Evolutionary conservation across 352 stramenopile species (phyloP).

Genomic region (Globisporangium splendens): DNA sequence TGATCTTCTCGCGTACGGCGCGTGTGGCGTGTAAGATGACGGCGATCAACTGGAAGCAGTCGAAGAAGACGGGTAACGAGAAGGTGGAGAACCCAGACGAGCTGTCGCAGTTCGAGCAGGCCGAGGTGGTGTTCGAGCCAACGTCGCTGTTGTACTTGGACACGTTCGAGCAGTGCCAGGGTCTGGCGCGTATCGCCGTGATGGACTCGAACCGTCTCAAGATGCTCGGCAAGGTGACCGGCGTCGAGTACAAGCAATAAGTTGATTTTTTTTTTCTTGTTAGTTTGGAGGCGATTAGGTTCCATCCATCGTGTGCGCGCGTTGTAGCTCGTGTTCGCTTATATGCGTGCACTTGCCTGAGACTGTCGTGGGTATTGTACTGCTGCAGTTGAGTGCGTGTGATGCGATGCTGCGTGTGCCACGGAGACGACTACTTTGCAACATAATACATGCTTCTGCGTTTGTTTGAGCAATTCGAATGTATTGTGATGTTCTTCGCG

Average conservation of each 20-base stretch:
- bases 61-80: constrained; percentile 77
- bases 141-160: constrained; percentile 69
- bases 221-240: constrained; percentile 79
- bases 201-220: constrained; percentile 86
- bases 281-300: too few relatives aligned
- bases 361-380: too few relatives aligned
- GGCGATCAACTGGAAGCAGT: constrained; percentile 81
- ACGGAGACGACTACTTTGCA: too few relatives aligned
- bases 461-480: too few relatives aligned
- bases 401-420: too few relatives aligned
- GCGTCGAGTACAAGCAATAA: constrained; percentile 41
- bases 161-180: constrained; percentile 69
- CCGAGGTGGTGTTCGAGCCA: constrained; percentile 76
- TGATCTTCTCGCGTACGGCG: constrained; percentile 80
- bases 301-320: too few relatives aligned
- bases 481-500: too few relatives aligned
- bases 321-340: too few relatives aligned
- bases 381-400: too few relatives aligned
- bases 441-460: too few relatives aligned
- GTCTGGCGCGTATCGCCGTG: constrained; percentile 77
- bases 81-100: constrained; percentile 76
- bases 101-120: constrained; percentile 74
- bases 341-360: too few relatives aligned
- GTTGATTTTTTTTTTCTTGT: constrained; percentile 1
- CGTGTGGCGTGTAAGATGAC: constrained; percentile 84